Conservation (phyloP, 805 yeast genomes). For the Yarrowia hollandica region DNA sequence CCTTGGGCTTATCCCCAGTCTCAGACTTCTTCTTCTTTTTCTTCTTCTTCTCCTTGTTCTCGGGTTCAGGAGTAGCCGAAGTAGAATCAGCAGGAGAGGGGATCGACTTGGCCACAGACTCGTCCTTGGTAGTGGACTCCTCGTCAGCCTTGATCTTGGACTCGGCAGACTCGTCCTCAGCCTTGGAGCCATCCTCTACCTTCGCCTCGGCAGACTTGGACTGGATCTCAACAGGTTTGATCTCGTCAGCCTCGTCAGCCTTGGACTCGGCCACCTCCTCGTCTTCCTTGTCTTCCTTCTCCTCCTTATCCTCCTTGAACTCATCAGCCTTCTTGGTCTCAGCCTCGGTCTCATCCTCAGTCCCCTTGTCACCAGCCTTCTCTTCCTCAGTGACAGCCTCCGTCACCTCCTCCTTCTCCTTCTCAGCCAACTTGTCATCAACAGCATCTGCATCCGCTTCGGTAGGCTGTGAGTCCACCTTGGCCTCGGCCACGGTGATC, state of each 20-base stretch:
- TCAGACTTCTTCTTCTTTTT: conserved; percentile 25
- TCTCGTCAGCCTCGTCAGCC: conserved; percentile 27
- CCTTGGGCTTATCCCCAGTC: background rate
- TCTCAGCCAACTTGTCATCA: conserved; percentile 4
- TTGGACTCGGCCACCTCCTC: conserved; percentile 26
- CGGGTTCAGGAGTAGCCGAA: conserved; percentile 28
- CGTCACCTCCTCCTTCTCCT: background rate
- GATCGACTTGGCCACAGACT: conserved; percentile 29
- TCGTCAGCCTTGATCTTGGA: conserved; percentile 20
- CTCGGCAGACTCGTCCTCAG: conserved; percentile 13
- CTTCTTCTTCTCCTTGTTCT: conserved; percentile 3
- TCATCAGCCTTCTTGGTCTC: conserved; percentile 14
- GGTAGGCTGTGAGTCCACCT: background rate
- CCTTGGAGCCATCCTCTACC: conserved; percentile 28
- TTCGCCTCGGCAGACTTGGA: conserved; percentile 21
- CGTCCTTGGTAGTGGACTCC: conserved; percentile 31
- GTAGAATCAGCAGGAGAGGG: conserved; percentile 27
- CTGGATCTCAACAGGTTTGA: conserved; percentile 32
- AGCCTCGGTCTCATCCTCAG: background rate
- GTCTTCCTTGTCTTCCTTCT: conserved; percentile 30
- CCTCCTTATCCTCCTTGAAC: background rate
- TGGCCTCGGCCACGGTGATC: background rate
- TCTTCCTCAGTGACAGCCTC: background rate
- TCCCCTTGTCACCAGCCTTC: background rate
- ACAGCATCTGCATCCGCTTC: conserved; percentile 19